Percentiles rank a stretch among this genome's conserved stretches.
Conservation (phyloP, 805 yeast species). For the Schwanniomyces vanrijiae region DNA sequence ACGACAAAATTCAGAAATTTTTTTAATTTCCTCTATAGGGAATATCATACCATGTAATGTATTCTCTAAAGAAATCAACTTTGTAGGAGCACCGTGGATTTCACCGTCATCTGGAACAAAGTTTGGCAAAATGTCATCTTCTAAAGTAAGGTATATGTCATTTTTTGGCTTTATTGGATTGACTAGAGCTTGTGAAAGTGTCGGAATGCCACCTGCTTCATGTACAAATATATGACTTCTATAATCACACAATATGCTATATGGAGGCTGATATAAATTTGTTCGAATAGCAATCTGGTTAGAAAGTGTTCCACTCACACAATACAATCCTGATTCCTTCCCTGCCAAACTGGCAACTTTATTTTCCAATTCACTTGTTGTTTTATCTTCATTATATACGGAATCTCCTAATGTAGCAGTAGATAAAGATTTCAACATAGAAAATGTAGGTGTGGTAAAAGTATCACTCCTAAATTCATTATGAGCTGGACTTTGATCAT, state of each 20-base stretch:
- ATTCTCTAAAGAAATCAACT: slow-evolving; percentile 43
- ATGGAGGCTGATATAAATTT: slow-evolving; percentile 43
- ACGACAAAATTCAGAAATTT: slow-evolving; percentile 34
- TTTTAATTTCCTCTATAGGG: slow-evolving; percentile 39
- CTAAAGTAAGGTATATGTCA: slow-evolving; percentile 34
- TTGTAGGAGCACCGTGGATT: slow-evolving; percentile 45
- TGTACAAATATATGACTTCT: slow-evolving; percentile 36
- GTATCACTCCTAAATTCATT: slow-evolving; percentile 64
- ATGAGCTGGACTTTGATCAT: slow-evolving; percentile 22
- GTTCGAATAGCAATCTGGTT: slow-evolving; percentile 41
- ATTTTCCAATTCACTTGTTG: slow-evolving; percentile 32
- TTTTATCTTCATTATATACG: slow-evolving; percentile 41
- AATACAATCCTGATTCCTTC: slow-evolving; percentile 39
- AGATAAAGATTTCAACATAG: slow-evolving; percentile 58
- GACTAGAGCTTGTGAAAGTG: slow-evolving; percentile 43
- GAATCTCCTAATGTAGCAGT: slow-evolving; percentile 40
- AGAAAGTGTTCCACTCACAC: slow-evolving; percentile 44
- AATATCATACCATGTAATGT: slow-evolving; percentile 43
- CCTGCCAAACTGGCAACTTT: slow-evolving; percentile 37
- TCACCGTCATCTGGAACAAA: slow-evolving; percentile 45
- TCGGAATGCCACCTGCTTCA: slow-evolving; percentile 46
- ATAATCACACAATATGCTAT: slow-evolving; percentile 38
- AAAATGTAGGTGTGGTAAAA: slow-evolving; percentile 80
- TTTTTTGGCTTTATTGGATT: slow-evolving; percentile 37
- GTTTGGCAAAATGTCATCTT: slow-evolving; percentile 37